Percentiles rank a stretch among this genome's conserved stretches.
Evolutionary conservation across 2,329 filamentous ascomycete species (phyloP).

Genomic region (Aureobasidium sp.): DNA sequence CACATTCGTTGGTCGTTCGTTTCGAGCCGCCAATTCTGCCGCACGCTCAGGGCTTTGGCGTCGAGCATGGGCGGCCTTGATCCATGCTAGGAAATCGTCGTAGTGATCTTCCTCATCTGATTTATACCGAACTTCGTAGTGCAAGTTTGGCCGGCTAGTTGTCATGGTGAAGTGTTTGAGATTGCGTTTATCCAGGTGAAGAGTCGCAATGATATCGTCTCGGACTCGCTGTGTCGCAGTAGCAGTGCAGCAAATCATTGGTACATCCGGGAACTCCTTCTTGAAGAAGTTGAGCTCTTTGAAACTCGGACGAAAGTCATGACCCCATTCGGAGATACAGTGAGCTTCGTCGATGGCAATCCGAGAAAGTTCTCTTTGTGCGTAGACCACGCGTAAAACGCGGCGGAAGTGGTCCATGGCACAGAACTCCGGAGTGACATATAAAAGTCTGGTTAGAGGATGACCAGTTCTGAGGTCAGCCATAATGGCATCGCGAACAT

Average conservation of each 20-base stretch:
- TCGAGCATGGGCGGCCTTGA: constrained; percentile 64
- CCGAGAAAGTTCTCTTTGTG: constrained; percentile 76
- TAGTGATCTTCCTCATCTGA: constrained; percentile 68
- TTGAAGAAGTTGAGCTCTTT: constrained; percentile 83
- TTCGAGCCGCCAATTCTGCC: constrained; percentile 48
- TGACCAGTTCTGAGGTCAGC: constrained; percentile 82
- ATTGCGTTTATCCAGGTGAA: constrained; percentile 58
- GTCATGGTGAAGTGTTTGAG: constrained; percentile 75
- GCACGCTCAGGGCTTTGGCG: constrained; percentile 54
- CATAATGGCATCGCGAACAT: constrained; percentile 62
- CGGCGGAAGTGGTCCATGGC: constrained; percentile 69
- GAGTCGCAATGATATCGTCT: constrained; percentile 68
- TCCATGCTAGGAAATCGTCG: constrained; percentile 61
- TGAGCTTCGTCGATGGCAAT: constrained; percentile 92
- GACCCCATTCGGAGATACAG: constrained; percentile 96
- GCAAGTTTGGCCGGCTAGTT: constrained; percentile 75
- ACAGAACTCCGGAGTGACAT: constrained; percentile 90
- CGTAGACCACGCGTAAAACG: constrained; percentile 64
- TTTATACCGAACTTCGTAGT: constrained; percentile 83
- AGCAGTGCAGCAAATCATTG: constrained; percentile 87
- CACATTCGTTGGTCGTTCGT: constrained; percentile 54
- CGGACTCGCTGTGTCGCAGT: constrained; percentile 79
- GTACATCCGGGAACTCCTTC: constrained; percentile 71
- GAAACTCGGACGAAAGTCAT: constrained; percentile 93
- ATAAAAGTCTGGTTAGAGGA: constrained; percentile 73